Conservation (phyloP, 2,329 filamentous ascomycete species). For the Hortaea werneckii region DNA sequence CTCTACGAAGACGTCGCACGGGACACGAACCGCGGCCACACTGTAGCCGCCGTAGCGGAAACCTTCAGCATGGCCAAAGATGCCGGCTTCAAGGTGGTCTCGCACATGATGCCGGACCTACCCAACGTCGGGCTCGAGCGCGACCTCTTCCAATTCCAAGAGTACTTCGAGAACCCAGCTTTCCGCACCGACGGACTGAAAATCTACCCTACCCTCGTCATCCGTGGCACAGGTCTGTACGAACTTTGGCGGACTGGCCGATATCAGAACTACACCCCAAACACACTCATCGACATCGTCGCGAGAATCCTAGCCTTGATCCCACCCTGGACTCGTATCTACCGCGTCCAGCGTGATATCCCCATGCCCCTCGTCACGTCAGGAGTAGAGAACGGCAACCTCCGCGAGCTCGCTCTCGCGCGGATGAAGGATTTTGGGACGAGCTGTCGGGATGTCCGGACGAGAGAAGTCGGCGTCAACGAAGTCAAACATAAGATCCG, state of each 20-base stretch:
- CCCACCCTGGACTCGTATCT: constrained; percentile 96
- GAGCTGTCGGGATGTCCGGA: constrained; percentile 89
- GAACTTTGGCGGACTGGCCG: constrained; percentile 94
- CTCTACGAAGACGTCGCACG: constrained; percentile 97
- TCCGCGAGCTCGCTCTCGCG: constrained; percentile 86
- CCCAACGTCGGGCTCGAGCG: constrained; percentile 98
- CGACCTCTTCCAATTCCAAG: constrained; percentile 90
- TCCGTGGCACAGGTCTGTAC: constrained; percentile 90
- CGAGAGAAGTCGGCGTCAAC: constrained; percentile 93
- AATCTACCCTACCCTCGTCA: constrained; percentile 95
- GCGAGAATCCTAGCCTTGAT: constrained; percentile 92
- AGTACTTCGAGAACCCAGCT: constrained; percentile 94
- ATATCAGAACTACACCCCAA: constrained; percentile 98
- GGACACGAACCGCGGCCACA: constrained; percentile 94
- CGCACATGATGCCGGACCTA: constrained; percentile 98
- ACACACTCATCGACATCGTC: constrained; percentile 88
- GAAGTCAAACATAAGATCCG: constrained; percentile 99
- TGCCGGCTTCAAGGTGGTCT: constrained; percentile 96
- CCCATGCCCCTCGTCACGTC: constrained; percentile 99
- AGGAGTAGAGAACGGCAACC: constrained; percentile 93
- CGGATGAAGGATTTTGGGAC: constrained; percentile 99
- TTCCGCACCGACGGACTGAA: constrained; percentile 96
- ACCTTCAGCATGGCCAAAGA: constrained; percentile 97
- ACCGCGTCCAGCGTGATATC: constrained; percentile 95
- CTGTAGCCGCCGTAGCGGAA: constrained; percentile 87